These are phyloP conservation scores for Microsporum audouinii DNA, from an alignment of 2,329 filamentous ascomycete species.

Conservation along the genomic window DNA sequence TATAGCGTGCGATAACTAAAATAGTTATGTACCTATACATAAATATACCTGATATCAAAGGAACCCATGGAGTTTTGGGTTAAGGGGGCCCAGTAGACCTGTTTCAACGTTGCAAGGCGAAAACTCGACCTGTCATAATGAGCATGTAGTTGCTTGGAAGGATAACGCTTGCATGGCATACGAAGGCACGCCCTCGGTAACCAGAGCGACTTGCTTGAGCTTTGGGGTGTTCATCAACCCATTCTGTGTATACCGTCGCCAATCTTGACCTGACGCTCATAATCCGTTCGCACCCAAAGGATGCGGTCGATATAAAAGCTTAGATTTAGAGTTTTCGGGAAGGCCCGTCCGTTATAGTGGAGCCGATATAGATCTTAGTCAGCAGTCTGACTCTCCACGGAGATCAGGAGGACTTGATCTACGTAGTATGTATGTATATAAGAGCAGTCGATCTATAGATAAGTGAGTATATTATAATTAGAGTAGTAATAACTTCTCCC, in stretches of 20 bases:
- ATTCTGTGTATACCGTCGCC: not conserved
- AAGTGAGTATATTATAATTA: not conserved
- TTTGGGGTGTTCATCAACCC: not conserved
- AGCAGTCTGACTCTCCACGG: not conserved
- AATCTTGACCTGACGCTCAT: not conserved
- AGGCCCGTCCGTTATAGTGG: conserved; percentile 1
- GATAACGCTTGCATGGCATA: not conserved
- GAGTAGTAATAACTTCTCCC: not conserved
- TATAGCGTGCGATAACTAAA: not conserved
- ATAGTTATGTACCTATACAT: not conserved
- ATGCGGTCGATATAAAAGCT: not conserved
- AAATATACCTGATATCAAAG: not conserved
- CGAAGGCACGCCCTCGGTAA: not conserved
- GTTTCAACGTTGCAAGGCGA: not conserved
- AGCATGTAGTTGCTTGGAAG: not conserved
- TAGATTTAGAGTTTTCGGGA: not conserved
- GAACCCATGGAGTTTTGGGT: not conserved
- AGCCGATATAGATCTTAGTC: not conserved
- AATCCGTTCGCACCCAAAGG: not conserved
- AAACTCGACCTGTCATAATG: not conserved
- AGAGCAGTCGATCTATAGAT: no score
- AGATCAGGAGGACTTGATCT: not conserved
- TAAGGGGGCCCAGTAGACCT: not conserved
- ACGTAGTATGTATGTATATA: no score
- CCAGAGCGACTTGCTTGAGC: not conserved